phyloP scores from a whole-genome alignment of 176 grass and related monocot genomes.

The Cenchrus purpureus region DNA sequence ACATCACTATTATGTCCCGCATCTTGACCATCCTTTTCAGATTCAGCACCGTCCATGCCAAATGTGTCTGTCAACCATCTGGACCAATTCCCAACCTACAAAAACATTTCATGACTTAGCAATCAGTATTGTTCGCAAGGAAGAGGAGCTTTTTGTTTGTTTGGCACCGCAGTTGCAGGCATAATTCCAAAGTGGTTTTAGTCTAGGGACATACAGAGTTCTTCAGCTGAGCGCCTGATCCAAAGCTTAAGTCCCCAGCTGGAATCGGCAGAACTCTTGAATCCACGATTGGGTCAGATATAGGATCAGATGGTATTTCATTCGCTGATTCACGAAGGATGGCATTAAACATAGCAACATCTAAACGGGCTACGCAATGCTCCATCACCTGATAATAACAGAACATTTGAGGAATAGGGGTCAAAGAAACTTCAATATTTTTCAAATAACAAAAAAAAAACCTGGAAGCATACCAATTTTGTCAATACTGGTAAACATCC shows the following conservation, averaged over 20 bases:
- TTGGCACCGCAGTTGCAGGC: constrained; percentile 22
- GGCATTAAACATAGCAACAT: constrained; percentile 95
- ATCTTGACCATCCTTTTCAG: constrained; percentile 43
- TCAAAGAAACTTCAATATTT: constrained; percentile 8
- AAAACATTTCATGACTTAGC: constrained; percentile 11
- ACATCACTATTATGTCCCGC: constrained; percentile 27
- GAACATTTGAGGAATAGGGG: constrained; percentile 8
- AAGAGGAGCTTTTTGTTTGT: neutral
- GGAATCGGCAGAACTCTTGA: constrained; percentile 81
- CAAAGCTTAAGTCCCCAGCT: constrained; percentile 84
- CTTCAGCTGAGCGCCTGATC: constrained; percentile 91
- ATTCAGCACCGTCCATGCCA: constrained; percentile 62
- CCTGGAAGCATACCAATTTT: constrained; percentile 62
- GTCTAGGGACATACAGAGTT: constrained; percentile 65
- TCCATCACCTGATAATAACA: constrained; percentile 85
- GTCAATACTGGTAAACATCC: constrained; percentile 80
- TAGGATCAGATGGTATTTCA: constrained; percentile 88
- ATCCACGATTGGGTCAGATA: constrained; percentile 90
- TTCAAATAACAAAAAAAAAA: constrained; percentile 7
- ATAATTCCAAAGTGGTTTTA: constrained; percentile 8
- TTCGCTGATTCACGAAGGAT: constrained; percentile 90
- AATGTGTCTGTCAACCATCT: constrained; percentile 69
- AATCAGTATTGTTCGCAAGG: constrained; percentile 18
- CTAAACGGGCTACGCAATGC: constrained; percentile 84
- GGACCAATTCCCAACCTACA: constrained; percentile 86